Evolutionary conservation across 306 rosid species (phyloP).

Genomic region (Aeschynomene evenia): DNA sequence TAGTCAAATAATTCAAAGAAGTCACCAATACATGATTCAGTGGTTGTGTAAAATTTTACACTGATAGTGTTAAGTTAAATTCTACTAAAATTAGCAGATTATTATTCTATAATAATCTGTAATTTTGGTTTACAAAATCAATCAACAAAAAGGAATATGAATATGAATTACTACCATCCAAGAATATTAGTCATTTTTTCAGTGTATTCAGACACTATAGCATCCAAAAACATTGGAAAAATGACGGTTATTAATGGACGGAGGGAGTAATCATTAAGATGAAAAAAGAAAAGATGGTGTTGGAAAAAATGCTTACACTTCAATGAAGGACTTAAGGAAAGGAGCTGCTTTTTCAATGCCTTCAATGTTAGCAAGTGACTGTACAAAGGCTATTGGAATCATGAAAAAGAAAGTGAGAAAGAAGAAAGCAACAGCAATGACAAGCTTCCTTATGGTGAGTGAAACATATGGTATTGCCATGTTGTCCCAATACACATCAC

Average conservation of each 20-base stretch:
- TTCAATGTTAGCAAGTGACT: slow-evolving; percentile 92
- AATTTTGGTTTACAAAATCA: slow-evolving; percentile 7
- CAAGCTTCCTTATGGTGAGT: slow-evolving; percentile 80
- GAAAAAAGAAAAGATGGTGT: background rate
- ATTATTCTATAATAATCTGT: background rate
- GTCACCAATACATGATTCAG: background rate
- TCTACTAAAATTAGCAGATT: background rate
- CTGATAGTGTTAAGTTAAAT: no score
- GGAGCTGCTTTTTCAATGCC: slow-evolving; percentile 83
- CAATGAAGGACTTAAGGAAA: slow-evolving; percentile 70
- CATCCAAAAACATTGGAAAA: no score
- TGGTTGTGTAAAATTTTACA: no score
- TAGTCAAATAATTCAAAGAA: background rate
- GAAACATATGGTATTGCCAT: slow-evolving; percentile 93
- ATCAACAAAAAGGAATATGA: background rate
- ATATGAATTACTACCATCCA: no score
- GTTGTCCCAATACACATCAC: slow-evolving; percentile 93
- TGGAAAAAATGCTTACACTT: slow-evolving; percentile 50
- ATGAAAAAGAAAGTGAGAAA: slow-evolving; percentile 95
- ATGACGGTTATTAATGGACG: no score
- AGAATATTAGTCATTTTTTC: no score
- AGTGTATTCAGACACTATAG: no score
- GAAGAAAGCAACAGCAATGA: slow-evolving; percentile 89
- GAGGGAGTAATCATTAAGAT: background rate
- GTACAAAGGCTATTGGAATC: slow-evolving; percentile 97